Conservation (phyloP, 2,329 filamentous ascomycete species). For the Phaeosphaeria sp. region DNA sequence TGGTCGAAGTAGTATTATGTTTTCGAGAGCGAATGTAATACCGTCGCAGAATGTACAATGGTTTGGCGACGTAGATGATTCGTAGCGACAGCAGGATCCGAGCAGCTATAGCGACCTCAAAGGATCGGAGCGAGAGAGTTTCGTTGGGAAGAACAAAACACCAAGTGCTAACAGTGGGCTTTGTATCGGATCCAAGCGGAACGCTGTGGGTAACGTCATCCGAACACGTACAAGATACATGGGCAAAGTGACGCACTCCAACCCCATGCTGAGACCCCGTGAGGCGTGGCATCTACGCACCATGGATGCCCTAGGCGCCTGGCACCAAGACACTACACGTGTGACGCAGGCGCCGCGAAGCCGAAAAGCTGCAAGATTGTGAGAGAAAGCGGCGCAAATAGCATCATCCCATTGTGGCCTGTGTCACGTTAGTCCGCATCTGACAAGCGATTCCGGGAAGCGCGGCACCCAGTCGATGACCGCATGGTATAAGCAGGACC, state of each 20-base stretch:
- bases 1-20: not conserved
- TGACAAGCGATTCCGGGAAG: conserved; percentile 8
- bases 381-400: conserved; percentile 37
- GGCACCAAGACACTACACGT: conserved; percentile 19
- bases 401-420: conserved; percentile 45
- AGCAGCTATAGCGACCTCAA: not conserved
- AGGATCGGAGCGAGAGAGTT: not conserved
- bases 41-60: not conserved
- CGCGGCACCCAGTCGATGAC: conserved; percentile 10
- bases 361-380: conserved; percentile 36
- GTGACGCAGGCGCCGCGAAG: conserved; percentile 24
- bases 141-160: conserved; percentile 1
- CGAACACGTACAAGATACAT: not conserved
- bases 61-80: not conserved
- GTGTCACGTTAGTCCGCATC: conserved; percentile 16
- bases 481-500: conserved; percentile 11
- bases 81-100: not conserved
- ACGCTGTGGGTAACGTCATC: conserved; percentile 1
- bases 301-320: not conserved
- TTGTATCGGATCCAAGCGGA: conserved; percentile 8
- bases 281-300: conserved; percentile 25
- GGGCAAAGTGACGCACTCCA: conserved; percentile 17
- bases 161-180: conserved; percentile 2
- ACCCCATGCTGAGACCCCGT: conserved; percentile 12
- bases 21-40: not conserved